Base-by-base conservation (phyloP, 106 monocot species). In the Allium sativum region DNA sequence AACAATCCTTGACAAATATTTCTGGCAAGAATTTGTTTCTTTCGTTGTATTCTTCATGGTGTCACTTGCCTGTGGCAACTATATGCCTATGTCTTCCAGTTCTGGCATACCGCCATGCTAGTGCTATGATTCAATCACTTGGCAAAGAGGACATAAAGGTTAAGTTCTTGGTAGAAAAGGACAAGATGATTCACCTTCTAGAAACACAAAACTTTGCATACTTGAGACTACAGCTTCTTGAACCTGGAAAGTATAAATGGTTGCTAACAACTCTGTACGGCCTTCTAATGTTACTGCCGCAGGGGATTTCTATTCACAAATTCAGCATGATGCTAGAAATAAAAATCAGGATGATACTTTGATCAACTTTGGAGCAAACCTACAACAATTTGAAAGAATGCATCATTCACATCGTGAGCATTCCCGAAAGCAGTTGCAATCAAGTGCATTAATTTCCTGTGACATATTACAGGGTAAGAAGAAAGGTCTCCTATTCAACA, bases 161-260 rank as follows among this genome's bases (percentile, higher is more conserved):
- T 58, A 40, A 40, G 31, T 19, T 40, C 1, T 65, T 70, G 52
- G 58, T 64, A 46, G 64, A n/a, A 70, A 21, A 56, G 14, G 74
- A 70, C 88, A 93, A 88, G 88, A 88, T 88, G 85, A 88, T 74
- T 67, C 78, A 40, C 88, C 88, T 42, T 93, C 89, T 73, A 85
- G 89, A 69, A 88, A 75, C 89, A 11, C 85, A 88, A 9, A 70
- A 71, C 40, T 72, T 45, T 51, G 40, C 61, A 53, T 72, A 68
- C 44, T 61, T 19, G n/a, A 70, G 31, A 41, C 76, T 78, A 17
- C 74, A 81, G 48, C n/a, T 76, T n/a, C n/a, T n/a, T n/a, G n/a
- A n/a, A n/a, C n/a, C n/a, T n/a, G n/a, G n/a, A n/a, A n/a, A n/a
- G n/a, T n/a, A n/a, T n/a, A n/a, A n/a, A n/a, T n/a, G n/a, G n/a